Base-by-base conservation (phyloP, 2,329 filamentous ascomycete species). In the Lecanicillium sp. region DNA sequence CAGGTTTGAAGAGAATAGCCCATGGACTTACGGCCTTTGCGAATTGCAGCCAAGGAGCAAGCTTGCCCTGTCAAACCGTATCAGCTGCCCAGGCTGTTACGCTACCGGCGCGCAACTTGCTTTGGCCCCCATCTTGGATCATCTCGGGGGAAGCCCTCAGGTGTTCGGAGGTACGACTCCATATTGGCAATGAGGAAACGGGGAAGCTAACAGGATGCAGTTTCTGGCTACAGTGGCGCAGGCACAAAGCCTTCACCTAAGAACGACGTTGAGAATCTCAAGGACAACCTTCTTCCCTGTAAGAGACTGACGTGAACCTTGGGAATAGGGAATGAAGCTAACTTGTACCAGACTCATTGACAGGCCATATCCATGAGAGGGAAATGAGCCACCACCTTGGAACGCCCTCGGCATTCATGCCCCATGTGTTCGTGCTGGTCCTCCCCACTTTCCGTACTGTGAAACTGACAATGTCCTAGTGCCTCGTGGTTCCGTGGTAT, bases 401-500 rank as follows among this genome's bases (percentile, higher is more conserved):
- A 36, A 72, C 68, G 11, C 66, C 76, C 15, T 81, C 94, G 11
- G 84, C 81, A 5, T 98, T 98, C 59, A 84, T 92, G 42, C 92
- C 92, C 9, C 92, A 97, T 60, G 46, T 44, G n/a, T n/a, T n/a
- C n/a, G n/a, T n/a, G n/a, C n/a, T n/a, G n/a, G n/a, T n/a, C n/a
- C n/a, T n/a, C n/a, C n/a, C n/a, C n/a, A n/a, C n/a, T n/a, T n/a
- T n/a, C n/a, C n/a, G n/a, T n/a, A n/a, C n/a, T n/a, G n/a, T n/a
- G n/a, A n/a, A n/a, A n/a, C n/a, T n/a, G n/a, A n/a, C n/a, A n/a
- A n/a, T n/a, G n/a, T n/a, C n/a, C n/a, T n/a, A n/a, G n/a, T n/a
- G 87, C 88, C 14, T 79, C 84, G 12, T 97, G 89, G 92, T 97
- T 97, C 76, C 84, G 94, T 57, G 90, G 90, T 47, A 97, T 97